phyloP scores from a whole-genome alignment of 2,329 filamentous ascomycete genomes.

The Trichophaea hybrida region DNA sequence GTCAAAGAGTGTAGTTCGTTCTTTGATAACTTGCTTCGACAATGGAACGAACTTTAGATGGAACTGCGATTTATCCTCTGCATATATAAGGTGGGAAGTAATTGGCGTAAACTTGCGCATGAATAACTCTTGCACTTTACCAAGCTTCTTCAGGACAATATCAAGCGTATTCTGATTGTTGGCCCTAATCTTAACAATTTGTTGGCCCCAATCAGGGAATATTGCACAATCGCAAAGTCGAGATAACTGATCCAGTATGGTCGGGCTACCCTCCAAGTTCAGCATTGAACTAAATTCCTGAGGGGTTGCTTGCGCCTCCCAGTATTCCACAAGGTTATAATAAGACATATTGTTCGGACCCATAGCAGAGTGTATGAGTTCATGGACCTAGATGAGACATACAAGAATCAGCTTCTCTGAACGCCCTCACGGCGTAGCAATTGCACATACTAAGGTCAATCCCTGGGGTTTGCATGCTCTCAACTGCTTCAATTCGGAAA shows the following conservation, averaged over 20 bases:
- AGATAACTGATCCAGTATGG: constrained; percentile 12
- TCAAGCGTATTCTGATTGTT: constrained; percentile 11
- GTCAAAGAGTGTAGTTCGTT: constrained; percentile 17
- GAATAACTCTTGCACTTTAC: constrained; percentile 19
- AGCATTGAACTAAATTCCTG: constrained; percentile 18
- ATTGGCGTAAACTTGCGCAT: constrained; percentile 16
- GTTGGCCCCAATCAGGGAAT: constrained; percentile 14
- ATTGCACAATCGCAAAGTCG: constrained; percentile 16
- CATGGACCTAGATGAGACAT: background rate
- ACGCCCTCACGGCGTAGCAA: too few relatives aligned
- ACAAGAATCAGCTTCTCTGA: too few relatives aligned
- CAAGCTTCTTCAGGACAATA: constrained; percentile 14
- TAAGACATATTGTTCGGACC: background rate
- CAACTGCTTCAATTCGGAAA: background rate
- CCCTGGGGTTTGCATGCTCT: too few relatives aligned
- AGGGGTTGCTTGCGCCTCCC: constrained; percentile 13
- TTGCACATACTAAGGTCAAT: too few relatives aligned
- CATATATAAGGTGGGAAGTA: constrained; percentile 12
- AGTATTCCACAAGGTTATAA: constrained; percentile 5
- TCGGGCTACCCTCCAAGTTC: constrained; percentile 11
- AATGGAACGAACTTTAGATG: constrained; percentile 17
- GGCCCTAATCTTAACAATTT: constrained; percentile 17
- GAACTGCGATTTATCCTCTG: constrained; percentile 18
- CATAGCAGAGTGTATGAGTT: background rate
- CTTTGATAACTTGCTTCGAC: constrained; percentile 11